A percentile compares a stretch with the other conserved stretches of the same genome.
Evolutionary conservation across 2,329 filamentous ascomycete genomes (phyloP).

Genomic region (Apiospora pterosperma): DNA sequence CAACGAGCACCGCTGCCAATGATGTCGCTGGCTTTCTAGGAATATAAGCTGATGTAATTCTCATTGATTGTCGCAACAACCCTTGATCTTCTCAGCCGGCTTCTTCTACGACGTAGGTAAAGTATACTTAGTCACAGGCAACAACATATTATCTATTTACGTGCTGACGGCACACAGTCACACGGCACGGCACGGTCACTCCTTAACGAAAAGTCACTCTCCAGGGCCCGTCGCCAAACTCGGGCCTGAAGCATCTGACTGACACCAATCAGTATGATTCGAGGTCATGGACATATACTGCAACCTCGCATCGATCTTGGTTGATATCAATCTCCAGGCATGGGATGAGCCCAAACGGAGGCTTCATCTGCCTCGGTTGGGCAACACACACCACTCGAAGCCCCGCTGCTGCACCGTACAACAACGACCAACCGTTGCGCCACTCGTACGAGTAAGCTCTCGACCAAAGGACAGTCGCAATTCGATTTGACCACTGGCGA

Average conservation of each 20-base stretch:
- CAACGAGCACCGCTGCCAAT: neutral
- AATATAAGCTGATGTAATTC: neutral
- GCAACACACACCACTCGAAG: neutral
- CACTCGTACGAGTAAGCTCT: neutral
- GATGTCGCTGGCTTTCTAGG: neutral
- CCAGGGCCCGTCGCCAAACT: neutral
- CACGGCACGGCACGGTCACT: neutral
- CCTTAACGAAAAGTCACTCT: neutral
- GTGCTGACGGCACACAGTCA: neutral
- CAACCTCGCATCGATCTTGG: neutral
- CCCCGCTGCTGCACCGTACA: neutral
- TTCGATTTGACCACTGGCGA: neutral
- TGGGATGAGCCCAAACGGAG: neutral
- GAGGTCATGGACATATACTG: neutral
- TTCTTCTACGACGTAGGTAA: neutral
- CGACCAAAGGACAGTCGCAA: neutral
- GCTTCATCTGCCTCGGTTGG: neutral
- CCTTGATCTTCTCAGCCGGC: neutral
- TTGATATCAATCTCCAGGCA: neutral
- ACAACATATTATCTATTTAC: neutral
- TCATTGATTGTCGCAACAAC: neutral
- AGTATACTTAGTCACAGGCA: neutral
- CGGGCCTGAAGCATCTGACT: neutral
- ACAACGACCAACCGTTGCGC: neutral
- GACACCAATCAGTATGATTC: neutral